Conservation (phyloP, 1,139 yeast species). For the Debaryomyces udenii region DNA sequence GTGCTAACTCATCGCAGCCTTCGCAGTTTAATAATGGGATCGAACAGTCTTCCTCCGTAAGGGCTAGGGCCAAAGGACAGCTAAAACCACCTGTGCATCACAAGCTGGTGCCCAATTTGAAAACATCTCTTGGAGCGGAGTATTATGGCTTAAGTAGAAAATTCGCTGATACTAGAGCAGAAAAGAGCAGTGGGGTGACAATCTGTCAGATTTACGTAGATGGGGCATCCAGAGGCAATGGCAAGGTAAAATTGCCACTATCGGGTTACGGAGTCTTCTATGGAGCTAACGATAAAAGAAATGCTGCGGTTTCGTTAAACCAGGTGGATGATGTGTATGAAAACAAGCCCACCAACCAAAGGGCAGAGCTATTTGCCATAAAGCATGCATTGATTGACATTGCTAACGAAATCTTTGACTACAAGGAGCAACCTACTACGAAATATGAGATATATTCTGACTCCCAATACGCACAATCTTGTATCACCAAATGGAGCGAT, state of each 20-base stretch:
- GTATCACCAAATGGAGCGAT: slow-evolving; percentile 52
- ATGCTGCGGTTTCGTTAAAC: slow-evolving; percentile 52
- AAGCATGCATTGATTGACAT: slow-evolving; percentile 53
- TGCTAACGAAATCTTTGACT: slow-evolving; percentile 20
- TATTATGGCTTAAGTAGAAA: slow-evolving; percentile 4
- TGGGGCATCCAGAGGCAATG: slow-evolving; percentile 68
- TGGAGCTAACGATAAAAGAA: slow-evolving; percentile 57
- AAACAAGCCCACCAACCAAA: slow-evolving; percentile 66
- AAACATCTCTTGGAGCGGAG: slow-evolving; percentile 2
- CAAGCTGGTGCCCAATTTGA: slow-evolving; percentile 3
- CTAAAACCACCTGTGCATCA: not conserved
- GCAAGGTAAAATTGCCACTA: slow-evolving; percentile 45
- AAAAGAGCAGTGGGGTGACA: not conserved
- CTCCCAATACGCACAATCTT: slow-evolving; percentile 56
- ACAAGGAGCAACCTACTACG: slow-evolving; percentile 3
- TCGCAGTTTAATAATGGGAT: not conserved
- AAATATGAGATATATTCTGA: slow-evolving; percentile 53
- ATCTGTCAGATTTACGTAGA: slow-evolving; percentile 56
- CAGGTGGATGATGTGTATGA: slow-evolving; percentile 23
- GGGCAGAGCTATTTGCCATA: slow-evolving; percentile 78
- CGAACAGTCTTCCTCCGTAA: too few species aligned
- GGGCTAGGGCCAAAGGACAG: too few species aligned
- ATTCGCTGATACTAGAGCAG: slow-evolving; percentile 2
- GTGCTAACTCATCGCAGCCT: slow-evolving; percentile 1
- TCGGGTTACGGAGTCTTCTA: slow-evolving; percentile 76